Evolutionary conservation across 768 basidiomycete species (phyloP).

Genomic region (Tephrocybe rancida): DNA sequence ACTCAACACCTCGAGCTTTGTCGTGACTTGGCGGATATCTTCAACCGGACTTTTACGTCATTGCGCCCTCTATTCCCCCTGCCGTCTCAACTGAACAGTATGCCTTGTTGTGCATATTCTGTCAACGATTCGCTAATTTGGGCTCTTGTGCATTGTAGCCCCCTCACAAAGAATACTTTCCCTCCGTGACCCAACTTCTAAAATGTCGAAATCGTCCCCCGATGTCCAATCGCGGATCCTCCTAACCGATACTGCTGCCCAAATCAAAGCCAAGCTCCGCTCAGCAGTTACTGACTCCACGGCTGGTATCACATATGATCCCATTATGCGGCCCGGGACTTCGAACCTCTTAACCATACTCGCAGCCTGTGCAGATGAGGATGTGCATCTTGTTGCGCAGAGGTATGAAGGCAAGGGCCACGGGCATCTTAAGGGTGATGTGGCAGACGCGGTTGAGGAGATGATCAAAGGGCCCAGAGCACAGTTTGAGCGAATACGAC

Average conservation of each 20-base stretch:
- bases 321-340: slow-evolving; percentile 75
- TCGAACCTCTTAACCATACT: slow-evolving; percentile 83
- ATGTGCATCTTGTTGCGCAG: slow-evolving; percentile 45
- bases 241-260: slow-evolving; percentile 68
- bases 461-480: slow-evolving; percentile 64
- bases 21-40: slow-evolving; percentile 80
- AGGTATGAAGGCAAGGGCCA: slow-evolving; percentile 60
- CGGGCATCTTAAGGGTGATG: slow-evolving; percentile 71
- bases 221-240: slow-evolving; percentile 81
- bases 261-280: slow-evolving; percentile 73
- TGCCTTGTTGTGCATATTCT: too few species aligned
- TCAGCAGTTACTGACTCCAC: slow-evolving; percentile 86
- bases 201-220: slow-evolving; percentile 95
- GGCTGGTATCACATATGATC: slow-evolving; percentile 78
- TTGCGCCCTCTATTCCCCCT: slow-evolving; percentile 63
- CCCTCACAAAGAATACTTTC: slow-evolving; percentile 83
- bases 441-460: slow-evolving; percentile 73
- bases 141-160: slow-evolving; percentile 44
- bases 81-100: slow-evolving; percentile 76
- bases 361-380: slow-evolving; percentile 64
- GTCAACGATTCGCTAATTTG: neutral
- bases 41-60: slow-evolving; percentile 69
- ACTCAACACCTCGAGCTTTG: slow-evolving; percentile 91
- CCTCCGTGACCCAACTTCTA: slow-evolving; percentile 79
- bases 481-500: slow-evolving; percentile 66